These are phyloP conservation scores for Lentinula sp. DNA, from an alignment of 768 basidiomycete genomes.

Conservation along the genomic window DNA sequence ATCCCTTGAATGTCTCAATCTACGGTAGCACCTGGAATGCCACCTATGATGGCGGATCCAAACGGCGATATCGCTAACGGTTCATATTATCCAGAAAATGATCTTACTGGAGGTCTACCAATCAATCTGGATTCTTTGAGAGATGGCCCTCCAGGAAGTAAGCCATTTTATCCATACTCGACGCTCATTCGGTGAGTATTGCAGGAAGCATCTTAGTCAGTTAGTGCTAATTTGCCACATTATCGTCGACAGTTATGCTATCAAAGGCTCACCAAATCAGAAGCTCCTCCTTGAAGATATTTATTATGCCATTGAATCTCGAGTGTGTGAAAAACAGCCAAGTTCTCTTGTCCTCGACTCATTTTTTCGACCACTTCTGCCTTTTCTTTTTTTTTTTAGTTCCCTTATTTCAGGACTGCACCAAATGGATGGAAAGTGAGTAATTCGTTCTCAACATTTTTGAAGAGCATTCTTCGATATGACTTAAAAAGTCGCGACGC, in stretches of 20 bases:
- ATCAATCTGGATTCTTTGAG: conserved; percentile 84
- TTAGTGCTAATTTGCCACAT: conserved; percentile 10
- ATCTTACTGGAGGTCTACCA: conserved; percentile 78
- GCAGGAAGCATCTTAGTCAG: conserved; percentile 3
- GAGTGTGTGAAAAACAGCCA: conserved; percentile 42
- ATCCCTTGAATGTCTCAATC: conserved; percentile 40
- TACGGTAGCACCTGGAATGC: conserved; percentile 50
- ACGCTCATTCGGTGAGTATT: conserved; percentile 76
- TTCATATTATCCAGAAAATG: conserved; percentile 68
- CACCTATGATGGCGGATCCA: conserved; percentile 58
- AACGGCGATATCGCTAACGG: conserved; percentile 49
- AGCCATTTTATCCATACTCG: conserved; percentile 89
- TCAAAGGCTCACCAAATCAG: conserved; percentile 86
- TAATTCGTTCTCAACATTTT: not conserved
- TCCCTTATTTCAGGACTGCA: conserved; percentile 83
- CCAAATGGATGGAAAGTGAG: conserved; percentile 91
- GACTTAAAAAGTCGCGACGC: not conserved
- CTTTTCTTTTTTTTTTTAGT: too few species aligned
- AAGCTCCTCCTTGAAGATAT: conserved; percentile 84
- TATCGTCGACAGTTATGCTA: conserved; percentile 60
- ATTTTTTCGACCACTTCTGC: conserved; percentile 10
- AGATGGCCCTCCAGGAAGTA: conserved; percentile 83
- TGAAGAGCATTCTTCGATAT: not conserved
- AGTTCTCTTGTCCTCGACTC: not conserved
- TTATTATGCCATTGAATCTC: conserved; percentile 86